A percentile compares a stretch with the other conserved stretches of the same genome.
Conservation (phyloP, 495 filamentous ascomycete species). For the Copromyces sp. region DNA sequence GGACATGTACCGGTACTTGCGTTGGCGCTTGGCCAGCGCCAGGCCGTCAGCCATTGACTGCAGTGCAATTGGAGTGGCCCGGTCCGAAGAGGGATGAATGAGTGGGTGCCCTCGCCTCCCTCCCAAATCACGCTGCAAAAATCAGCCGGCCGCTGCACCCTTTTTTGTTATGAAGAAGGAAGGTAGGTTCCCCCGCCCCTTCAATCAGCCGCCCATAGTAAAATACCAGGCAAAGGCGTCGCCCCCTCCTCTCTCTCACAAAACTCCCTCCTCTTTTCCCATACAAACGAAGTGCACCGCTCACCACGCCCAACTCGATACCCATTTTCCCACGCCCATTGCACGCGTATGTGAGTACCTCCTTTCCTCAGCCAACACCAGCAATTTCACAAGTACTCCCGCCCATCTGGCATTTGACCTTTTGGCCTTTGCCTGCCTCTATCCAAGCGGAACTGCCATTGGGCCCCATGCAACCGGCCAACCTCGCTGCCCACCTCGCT, state of each 20-base stretch:
- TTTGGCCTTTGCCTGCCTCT: conserved; percentile 3
- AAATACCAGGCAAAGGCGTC: conserved; percentile 43
- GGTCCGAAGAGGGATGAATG: conserved; percentile 5
- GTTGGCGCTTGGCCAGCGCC: neutral
- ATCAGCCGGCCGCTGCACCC: conserved; percentile 24
- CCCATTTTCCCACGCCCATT: conserved; percentile 12
- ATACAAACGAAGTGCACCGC: conserved; percentile 32
- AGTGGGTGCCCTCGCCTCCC: conserved; percentile 13
- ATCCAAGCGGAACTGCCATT: conserved; percentile 1
- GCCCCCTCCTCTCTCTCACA: conserved; percentile 46
- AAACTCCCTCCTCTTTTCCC: conserved; percentile 42
- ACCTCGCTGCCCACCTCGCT: neutral
- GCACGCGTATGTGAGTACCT: conserved; percentile 19
- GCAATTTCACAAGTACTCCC: conserved; percentile 17
- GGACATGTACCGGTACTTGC: conserved; percentile 10
- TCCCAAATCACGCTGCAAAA: conserved; percentile 21
- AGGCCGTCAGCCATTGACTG: neutral
- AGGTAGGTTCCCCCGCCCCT: conserved; percentile 21
- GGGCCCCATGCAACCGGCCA: conserved; percentile 1
- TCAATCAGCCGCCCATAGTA: conserved; percentile 51
- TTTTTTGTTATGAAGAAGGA: conserved; percentile 35
- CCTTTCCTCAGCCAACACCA: conserved; percentile 6
- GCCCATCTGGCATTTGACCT: neutral
- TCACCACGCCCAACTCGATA: conserved; percentile 20
- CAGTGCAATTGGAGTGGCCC: conserved; percentile 3